phyloP scores from a whole-genome alignment of 208 protist genomes.

The Naegleria lovaniensis region DNA sequence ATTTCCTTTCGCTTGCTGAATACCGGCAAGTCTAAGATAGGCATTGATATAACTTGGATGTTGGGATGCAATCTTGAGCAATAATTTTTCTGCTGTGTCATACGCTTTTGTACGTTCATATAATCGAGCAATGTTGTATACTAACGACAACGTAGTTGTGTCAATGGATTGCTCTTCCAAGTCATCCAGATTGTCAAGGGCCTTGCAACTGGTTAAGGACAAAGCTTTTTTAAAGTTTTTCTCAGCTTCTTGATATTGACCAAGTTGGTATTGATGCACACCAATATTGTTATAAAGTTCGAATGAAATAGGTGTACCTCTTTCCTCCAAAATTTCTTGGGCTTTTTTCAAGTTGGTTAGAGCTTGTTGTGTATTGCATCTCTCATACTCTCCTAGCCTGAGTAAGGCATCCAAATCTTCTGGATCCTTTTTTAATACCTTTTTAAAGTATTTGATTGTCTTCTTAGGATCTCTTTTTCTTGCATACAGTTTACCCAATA shows the following conservation, averaged over 20 bases:
- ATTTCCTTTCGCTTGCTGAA: slow-evolving; percentile 36
- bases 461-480: background rate
- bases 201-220: background rate
- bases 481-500: slow-evolving; percentile 25
- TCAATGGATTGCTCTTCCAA: background rate
- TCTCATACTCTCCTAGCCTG: slow-evolving; percentile 12
- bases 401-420: slow-evolving; percentile 27
- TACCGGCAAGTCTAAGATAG: slow-evolving; percentile 43
- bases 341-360: background rate
- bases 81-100: slow-evolving; percentile 4
- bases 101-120: background rate
- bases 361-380: background rate
- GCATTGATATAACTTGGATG: slow-evolving; percentile 50
- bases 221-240: background rate
- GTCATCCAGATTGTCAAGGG: background rate
- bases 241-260: background rate
- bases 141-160: background rate
- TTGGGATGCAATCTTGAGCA: slow-evolving; percentile 40
- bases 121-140: background rate
- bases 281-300: slow-evolving; percentile 35
- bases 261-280: background rate
- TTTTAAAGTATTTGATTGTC: background rate
- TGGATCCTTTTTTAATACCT: background rate
- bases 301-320: background rate
- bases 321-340: background rate